Evolutionary conservation across 2,329 filamentous ascomycete species (phyloP), one percentile per base, ranked within the genome.

Genomic region (Fusarium bulbicola): DNA sequence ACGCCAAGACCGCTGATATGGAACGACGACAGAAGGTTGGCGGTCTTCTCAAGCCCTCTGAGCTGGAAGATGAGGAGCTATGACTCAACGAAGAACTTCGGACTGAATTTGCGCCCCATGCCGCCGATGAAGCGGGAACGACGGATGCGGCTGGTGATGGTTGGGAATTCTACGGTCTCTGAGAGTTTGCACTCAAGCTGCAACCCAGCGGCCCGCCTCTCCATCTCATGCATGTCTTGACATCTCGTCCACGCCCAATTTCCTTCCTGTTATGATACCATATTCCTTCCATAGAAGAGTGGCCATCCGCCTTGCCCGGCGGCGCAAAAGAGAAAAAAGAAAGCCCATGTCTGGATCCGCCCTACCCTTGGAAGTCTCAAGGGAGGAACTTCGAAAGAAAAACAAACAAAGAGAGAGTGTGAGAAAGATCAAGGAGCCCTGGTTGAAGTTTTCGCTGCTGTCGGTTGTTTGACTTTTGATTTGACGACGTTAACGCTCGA

Each of bases 21-120:
- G 94, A 98, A 83, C 92, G 95, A 76, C 91, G 94, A 71, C 93
- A 95, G 85, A 98, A 97, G 87, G 94, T 99, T 63, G 95, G 96
- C 76, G 96, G 97, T 79, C 87, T 99, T 70, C 87, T 99, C 79
- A 98, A 99, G 87, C 97, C 96, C 56, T 96, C 95, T n/a, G 96
- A 99, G 82, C 90, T 99, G 80, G 95, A 95, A 74, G 93, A 95
- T 77, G 93, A 95, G 79, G 93, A 95, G 84, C 88, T 95, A 83
- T 98, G 95, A 97, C 93, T 95, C 72, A 85, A 90, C 49, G 82
- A 90, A 81, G 92, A 94, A 81, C 82, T 93, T 52, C 85, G 91
- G 76, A 87, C 84, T 60, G 91, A 93, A 82, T 88, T 86, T 80
- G 84, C 85, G 66, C 86, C 86, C 66, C 79, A 73, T 61, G 68